A percentile compares a stretch with the other conserved stretches of the same genome.
phyloP scores from a whole-genome alignment of 441 rosid species.

The Manihot esculenta region DNA sequence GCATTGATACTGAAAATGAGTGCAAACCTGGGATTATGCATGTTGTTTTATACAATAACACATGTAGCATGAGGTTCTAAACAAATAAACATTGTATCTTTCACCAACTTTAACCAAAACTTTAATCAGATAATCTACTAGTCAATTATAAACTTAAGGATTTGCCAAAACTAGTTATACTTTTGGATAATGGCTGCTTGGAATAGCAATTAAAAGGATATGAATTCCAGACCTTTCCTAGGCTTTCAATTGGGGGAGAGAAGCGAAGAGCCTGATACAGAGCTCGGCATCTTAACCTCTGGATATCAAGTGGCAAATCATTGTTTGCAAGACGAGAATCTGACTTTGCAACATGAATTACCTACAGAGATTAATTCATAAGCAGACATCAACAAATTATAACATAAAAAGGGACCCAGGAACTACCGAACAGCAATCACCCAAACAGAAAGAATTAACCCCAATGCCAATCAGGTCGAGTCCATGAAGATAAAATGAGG shows the following conservation, averaged over 20 bases:
- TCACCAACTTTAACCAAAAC: not conserved
- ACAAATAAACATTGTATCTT: not conserved
- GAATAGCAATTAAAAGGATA: slow-evolving; percentile 14
- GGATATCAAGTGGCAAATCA: slow-evolving; percentile 80
- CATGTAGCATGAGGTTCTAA: slow-evolving; percentile 5
- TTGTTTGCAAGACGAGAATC: slow-evolving; percentile 97
- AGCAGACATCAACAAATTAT: slow-evolving; percentile 12
- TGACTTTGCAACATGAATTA: slow-evolving; percentile 84
- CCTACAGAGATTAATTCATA: slow-evolving; percentile 44
- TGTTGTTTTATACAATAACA: slow-evolving; percentile 14
- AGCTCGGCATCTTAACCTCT: slow-evolving; percentile 89
- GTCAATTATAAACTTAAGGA: not conserved
- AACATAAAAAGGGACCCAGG: not conserved
- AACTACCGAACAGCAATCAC: not conserved
- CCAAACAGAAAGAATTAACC: not conserved
- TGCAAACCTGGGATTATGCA: slow-evolving; percentile 20
- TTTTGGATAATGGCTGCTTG: slow-evolving; percentile 13
- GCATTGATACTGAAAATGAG: slow-evolving; percentile 40
- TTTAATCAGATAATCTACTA: not conserved
- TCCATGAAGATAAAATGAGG: not conserved
- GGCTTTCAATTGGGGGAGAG: slow-evolving; percentile 68
- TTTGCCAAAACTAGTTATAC: not conserved
- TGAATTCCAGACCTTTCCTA: slow-evolving; percentile 76
- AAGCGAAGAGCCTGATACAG: slow-evolving; percentile 70
- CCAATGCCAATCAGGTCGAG: not conserved